Base-by-base conservation (phyloP, 2,329 filamentous ascomycete genomes). In the Coniochaeta sp. region DNA sequence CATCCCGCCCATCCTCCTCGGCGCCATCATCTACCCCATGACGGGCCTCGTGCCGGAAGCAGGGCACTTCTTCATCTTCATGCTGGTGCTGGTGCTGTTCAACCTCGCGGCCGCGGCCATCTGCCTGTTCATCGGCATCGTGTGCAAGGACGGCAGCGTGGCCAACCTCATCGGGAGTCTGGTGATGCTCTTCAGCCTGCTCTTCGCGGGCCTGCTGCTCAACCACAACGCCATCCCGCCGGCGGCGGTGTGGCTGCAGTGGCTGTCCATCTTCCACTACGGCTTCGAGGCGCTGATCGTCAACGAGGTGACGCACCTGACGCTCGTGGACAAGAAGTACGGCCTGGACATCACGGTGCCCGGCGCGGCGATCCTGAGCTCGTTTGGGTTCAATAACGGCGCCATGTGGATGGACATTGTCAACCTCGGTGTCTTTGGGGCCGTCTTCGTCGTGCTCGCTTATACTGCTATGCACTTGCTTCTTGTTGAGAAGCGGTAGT, bases 21-120 rank as follows among this genome's bases (percentile, higher is more conserved):
- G 93, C 17, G 86, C 91, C 32, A 98, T 99, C 63, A 86, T 99
- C 24, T 99, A 99, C 72, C 95, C 95, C 0, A 99, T 99, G 95
- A 96, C 93, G 0, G 95, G 95, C 2, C 80, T 99, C 16, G 88
- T 96, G 24, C 85, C 95, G 0, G 89, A 92, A 60, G 87, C 86
- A 72, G 78, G 84, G 1, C 89, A 96, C 70, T 99, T 99, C 74
- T 83, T 93, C 72, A 91, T 89, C 65, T 99, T 99, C 70, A 85
- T 98, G 65, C 79, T 97, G 4, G 91, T 98, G 59, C 80, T 99
- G 52, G 91, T 98, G 0, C 82, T 99, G 22, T 99, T 99, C 81
- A 99, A 99, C 72, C 81, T 99, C 30, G 93, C 95, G 0, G 93
- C 95, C 0, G 91, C 95, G 0, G 89, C 89, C 36, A 95, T 99